Percentiles rank a stretch among this genome's conserved stretches.
phyloP scores from a whole-genome alignment of 108 stramenopile genomes.

The Pseudonitzschia pungens region DNA sequence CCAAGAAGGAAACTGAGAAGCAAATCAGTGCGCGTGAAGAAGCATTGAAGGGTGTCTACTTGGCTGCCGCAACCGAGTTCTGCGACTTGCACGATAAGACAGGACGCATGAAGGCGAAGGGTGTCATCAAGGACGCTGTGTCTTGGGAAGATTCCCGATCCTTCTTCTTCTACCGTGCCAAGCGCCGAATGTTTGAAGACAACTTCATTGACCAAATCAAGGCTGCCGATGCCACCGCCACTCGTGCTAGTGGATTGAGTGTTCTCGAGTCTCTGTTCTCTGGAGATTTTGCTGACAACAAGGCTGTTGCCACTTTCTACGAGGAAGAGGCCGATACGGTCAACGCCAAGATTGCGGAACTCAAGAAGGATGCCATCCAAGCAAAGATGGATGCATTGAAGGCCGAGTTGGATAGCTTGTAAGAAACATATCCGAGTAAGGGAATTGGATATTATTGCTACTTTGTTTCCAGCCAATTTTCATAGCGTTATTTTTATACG shows the following conservation, averaged over 20 bases:
- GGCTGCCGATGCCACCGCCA: conserved; percentile 54
- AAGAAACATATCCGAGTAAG: conserved; percentile 1
- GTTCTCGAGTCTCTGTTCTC: conserved; percentile 54
- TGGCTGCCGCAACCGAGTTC: conserved; percentile 96
- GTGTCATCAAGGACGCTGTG: conserved; percentile 90
- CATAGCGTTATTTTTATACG: too few species aligned
- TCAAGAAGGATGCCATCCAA: conserved; percentile 67
- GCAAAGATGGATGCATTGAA: conserved; percentile 80
- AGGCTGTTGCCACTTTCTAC: conserved; percentile 74
- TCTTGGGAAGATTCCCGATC: conserved; percentile 89
- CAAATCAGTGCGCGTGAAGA: conserved; percentile 93
- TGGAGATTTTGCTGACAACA: conserved; percentile 77
- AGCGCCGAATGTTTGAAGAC: conserved; percentile 92
- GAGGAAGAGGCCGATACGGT: conserved; percentile 50
- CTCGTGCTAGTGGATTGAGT: conserved; percentile 49
- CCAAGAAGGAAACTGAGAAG: conserved; percentile 65
- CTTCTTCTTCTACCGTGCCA: conserved; percentile 95
- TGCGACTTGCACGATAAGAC: conserved; percentile 97
- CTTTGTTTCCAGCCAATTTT: too few species aligned
- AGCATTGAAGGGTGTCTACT: conserved; percentile 88
- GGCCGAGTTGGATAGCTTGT: conserved; percentile 42
- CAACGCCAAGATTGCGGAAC: conserved; percentile 51
- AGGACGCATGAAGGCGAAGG: conserved; percentile 99
- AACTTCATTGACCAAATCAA: conserved; percentile 65
- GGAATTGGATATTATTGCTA: not conserved